phyloP scores from a whole-genome alignment of 495 filamentous ascomycete species.

The Aspergillus olivimuriae region DNA sequence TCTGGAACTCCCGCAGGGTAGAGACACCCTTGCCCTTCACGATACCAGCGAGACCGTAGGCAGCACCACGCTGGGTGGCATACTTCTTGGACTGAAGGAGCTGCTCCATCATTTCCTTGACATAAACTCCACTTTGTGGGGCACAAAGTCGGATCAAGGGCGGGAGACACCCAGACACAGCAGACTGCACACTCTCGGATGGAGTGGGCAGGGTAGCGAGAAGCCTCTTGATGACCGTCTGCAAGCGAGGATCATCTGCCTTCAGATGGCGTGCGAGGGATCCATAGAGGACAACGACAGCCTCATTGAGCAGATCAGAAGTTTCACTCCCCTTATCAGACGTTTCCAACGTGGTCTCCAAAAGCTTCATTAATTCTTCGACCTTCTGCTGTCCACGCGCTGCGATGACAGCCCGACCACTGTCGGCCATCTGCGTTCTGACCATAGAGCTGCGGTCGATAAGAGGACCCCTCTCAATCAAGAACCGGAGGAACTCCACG shows the following conservation, averaged over 20 bases:
- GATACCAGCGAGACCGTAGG: slow-evolving; percentile 89
- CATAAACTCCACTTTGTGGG: slow-evolving; percentile 70
- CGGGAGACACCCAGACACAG: slow-evolving; percentile 87
- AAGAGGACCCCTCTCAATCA: slow-evolving; percentile 78
- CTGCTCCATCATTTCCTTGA: slow-evolving; percentile 71
- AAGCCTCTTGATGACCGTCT: slow-evolving; percentile 75
- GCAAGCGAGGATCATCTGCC: slow-evolving; percentile 73
- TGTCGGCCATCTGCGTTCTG: slow-evolving; percentile 86
- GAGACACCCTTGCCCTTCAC: slow-evolving; percentile 77
- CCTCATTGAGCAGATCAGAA: slow-evolving; percentile 86
- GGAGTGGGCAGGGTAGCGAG: slow-evolving; percentile 84
- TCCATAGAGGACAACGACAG: slow-evolving; percentile 94
- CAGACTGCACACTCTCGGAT: slow-evolving; percentile 95
- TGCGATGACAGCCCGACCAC: slow-evolving; percentile 74
- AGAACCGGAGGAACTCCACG: slow-evolving; percentile 70
- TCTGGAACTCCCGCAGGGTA: slow-evolving; percentile 76
- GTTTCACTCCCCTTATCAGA: slow-evolving; percentile 72
- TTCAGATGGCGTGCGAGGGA: slow-evolving; percentile 84
- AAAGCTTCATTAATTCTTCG: slow-evolving; percentile 85
- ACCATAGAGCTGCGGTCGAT: slow-evolving; percentile 73
- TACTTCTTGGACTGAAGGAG: slow-evolving; percentile 82
- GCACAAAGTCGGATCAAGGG: slow-evolving; percentile 75
- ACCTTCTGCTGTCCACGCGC: slow-evolving; percentile 71
- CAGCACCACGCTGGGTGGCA: slow-evolving; percentile 82
- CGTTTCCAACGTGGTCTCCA: slow-evolving; percentile 75